These are phyloP conservation scores for Pseudopyricularia javanii DNA, from an alignment of 2,329 filamentous ascomycete species.

Conservation along the genomic window DNA sequence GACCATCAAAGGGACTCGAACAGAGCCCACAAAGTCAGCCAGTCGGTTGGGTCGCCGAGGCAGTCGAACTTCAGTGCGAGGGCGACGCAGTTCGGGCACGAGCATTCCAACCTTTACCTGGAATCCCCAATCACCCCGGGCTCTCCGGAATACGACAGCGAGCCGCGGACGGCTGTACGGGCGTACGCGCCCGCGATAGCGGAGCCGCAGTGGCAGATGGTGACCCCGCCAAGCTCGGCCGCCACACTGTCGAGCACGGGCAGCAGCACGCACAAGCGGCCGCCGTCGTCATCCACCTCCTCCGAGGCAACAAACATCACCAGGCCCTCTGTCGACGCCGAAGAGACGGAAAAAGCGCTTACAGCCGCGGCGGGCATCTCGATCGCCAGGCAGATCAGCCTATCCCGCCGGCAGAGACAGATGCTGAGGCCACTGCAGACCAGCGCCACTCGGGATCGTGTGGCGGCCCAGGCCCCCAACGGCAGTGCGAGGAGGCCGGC, in stretches of 20 bases:
- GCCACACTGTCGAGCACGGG: constrained; percentile 16
- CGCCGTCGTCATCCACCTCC: constrained; percentile 15
- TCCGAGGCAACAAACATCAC: constrained; percentile 20
- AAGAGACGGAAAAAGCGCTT: constrained; percentile 28
- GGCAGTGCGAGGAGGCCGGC: constrained; percentile 7
- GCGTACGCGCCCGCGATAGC: constrained; percentile 22
- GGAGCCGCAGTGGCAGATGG: constrained; percentile 35
- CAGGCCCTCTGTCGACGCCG: constrained; percentile 19
- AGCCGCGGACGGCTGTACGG: constrained; percentile 5
- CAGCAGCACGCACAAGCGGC: constrained; percentile 7
- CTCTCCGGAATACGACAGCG: constrained; percentile 8
- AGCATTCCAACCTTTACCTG: constrained; percentile 22
- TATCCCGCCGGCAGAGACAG: constrained; percentile 49
- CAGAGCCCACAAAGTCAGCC: not conserved
- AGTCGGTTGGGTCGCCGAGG: not conserved
- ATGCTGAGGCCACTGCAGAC: constrained; percentile 41
- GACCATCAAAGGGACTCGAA: not conserved
- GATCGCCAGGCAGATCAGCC: constrained; percentile 55
- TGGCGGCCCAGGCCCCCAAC: constrained; percentile 11
- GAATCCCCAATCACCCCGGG: constrained; percentile 25
- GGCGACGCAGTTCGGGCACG: constrained; percentile 17
- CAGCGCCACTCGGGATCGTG: constrained; percentile 2
- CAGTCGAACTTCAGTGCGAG: not conserved
- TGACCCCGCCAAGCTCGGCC: constrained; percentile 24
- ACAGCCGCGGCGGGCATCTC: constrained; percentile 51